Evolutionary conservation across 495 filamentous ascomycete genomes (phyloP).

Genomic region (Podospora fimiseda): DNA sequence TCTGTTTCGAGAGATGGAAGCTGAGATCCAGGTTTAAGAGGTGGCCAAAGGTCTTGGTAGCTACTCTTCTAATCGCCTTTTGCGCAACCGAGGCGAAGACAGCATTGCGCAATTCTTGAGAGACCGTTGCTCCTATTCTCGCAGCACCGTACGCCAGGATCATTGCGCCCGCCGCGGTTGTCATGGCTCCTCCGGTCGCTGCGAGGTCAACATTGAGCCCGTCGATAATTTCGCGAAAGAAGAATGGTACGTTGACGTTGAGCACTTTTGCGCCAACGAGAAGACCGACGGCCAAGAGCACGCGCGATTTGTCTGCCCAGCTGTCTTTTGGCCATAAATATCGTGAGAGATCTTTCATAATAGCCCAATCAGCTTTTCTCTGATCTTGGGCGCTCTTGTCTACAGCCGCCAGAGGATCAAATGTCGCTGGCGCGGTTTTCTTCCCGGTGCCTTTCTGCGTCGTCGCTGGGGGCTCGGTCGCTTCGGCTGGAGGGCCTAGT

Average conservation of each 20-base stretch:
- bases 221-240: conserved; percentile 96
- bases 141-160: conserved; percentile 87
- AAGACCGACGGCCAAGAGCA: conserved; percentile 70
- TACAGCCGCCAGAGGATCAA: conserved; percentile 28
- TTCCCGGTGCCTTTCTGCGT: neutral
- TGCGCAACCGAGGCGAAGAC: conserved; percentile 96
- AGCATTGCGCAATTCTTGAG: conserved; percentile 89
- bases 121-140: conserved; percentile 76
- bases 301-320: conserved; percentile 73
- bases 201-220: conserved; percentile 93
- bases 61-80: conserved; percentile 88
- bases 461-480: neutral
- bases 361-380: conserved; percentile 94
- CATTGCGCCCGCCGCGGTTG: conserved; percentile 83
- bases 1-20: conserved; percentile 91
- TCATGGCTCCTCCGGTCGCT: conserved; percentile 73
- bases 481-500: conserved; percentile 4
- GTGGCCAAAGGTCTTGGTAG: conserved; percentile 87
- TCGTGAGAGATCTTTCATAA: conserved; percentile 93
- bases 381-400: conserved; percentile 71
- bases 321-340: conserved; percentile 98
- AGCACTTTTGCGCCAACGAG: conserved; percentile 88
- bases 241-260: conserved; percentile 97
- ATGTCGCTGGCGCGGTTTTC: conserved; percentile 2
- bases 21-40: conserved; percentile 81